Conservation (phyloP, 2,329 filamentous ascomycete genomes). For the Trichoderma sp. region DNA sequence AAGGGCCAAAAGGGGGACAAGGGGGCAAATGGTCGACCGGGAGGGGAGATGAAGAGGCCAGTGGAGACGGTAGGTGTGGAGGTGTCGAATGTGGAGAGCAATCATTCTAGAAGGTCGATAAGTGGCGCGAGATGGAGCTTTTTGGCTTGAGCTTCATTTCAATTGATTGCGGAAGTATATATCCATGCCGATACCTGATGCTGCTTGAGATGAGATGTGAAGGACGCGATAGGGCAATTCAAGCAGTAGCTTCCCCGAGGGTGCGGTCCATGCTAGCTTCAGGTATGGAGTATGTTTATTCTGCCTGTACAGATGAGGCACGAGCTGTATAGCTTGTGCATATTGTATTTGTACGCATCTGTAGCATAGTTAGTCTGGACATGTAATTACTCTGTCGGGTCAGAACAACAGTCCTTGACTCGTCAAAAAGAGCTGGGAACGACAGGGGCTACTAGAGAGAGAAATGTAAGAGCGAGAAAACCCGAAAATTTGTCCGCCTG, state of each 20-base stretch:
- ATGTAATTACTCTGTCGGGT: background rate
- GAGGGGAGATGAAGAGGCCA: slow-evolving; percentile 13
- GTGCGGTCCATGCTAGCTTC: background rate
- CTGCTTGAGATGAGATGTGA: background rate
- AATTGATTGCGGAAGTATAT: background rate
- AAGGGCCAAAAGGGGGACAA: background rate
- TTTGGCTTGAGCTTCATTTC: slow-evolving; percentile 7
- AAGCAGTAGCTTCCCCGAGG: background rate
- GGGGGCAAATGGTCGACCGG: background rate
- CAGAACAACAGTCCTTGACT: background rate
- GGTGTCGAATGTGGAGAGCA: slow-evolving; percentile 21
- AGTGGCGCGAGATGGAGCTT: slow-evolving; percentile 13
- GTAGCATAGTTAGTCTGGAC: background rate
- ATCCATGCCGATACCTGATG: background rate
- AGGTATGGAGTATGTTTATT: background rate
- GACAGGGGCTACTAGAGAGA: background rate
- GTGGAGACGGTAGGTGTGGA: slow-evolving; percentile 16
- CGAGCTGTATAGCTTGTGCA: background rate
- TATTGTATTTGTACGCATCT: background rate
- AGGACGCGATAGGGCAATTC: background rate
- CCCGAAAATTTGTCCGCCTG: background rate
- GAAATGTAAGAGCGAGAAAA: background rate
- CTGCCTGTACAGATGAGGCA: background rate
- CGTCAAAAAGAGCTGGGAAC: background rate
- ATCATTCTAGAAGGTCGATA: slow-evolving; percentile 25